Base-by-base conservation (phyloP, 176 grass and related monocot species). In the Alopecurus myosuroides region DNA sequence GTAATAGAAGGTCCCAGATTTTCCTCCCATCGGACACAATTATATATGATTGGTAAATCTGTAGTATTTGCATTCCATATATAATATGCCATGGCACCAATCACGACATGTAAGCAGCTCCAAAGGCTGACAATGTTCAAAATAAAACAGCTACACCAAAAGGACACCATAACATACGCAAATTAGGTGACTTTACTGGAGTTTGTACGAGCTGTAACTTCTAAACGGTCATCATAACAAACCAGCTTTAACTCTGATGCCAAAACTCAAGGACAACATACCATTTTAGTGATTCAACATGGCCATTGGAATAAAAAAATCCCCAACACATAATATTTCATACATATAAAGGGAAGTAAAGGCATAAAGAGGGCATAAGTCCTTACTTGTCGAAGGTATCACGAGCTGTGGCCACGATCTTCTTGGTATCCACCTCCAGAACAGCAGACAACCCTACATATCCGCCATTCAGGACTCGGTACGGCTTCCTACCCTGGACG, bases 341-440 rank as follows among this genome's bases (percentile, higher is more conserved):
- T 18, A 48, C 1, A 49, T 55, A 17, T 20, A 66, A 41, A 41
- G 8, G 70, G 53, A 42, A 77, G 3, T 2, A 19, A 36, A 67
- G 1, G 53, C 19, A 73, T 46, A 23, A 42, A 29, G 20, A 46
- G 26, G 35, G 50, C 80, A 11, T 10, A 4, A 35, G 31, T 44
- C 22, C 68, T 98, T 79, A 98, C 95, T 98, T 98, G 28, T 98
- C 92, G 50, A 90, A 98, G 42, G 89, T 92, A 80, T 93, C 93
- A 14, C 60, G 79, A 29, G 91, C 95, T 11, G 93, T 71, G 4
- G 82, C 41, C 9, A 90, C 95, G 40, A 98, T 98, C 87, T 88
- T 98, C 77, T 70, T 92, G 60, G 91, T 64, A 49, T 98, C 89
- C 7, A 88, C 90, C 82, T 98, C 95, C 83, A 98, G 85, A 42